These are phyloP conservation scores for Penicillium sp. DNA, from an alignment of 2,329 filamentous ascomycete genomes.

Conservation along the genomic window DNA sequence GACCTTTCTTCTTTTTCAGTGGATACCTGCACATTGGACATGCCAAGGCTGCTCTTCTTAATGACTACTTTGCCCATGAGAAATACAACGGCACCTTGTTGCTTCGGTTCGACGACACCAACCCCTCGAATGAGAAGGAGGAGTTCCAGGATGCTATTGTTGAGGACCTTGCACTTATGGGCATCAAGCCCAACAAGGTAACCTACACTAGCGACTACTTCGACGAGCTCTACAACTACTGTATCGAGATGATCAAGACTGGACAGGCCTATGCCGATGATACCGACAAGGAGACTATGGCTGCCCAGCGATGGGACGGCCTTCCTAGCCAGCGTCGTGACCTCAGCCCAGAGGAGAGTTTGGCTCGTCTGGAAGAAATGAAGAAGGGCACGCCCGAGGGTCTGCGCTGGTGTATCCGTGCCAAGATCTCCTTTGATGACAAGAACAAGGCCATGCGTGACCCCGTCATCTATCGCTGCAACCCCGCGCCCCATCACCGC, in stretches of 20 bases:
- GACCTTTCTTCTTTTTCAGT: background rate
- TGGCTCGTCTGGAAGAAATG: slow-evolving; percentile 89
- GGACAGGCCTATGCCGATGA: slow-evolving; percentile 93
- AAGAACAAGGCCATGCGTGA: slow-evolving; percentile 95
- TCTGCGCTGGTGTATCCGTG: slow-evolving; percentile 81
- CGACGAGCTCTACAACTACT: slow-evolving; percentile 80
- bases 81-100: slow-evolving; percentile 87
- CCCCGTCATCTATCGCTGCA: slow-evolving; percentile 96
- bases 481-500: slow-evolving; percentile 59
- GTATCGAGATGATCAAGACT: slow-evolving; percentile 74
- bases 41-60: slow-evolving; percentile 86
- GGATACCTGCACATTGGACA: slow-evolving; percentile 95
- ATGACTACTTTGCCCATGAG: slow-evolving; percentile 94
- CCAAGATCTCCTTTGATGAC: slow-evolving; percentile 86
- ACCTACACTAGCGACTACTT: slow-evolving; percentile 97
- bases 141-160: slow-evolving; percentile 93
- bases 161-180: slow-evolving; percentile 85
- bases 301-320: slow-evolving; percentile 75
- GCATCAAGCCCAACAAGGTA: slow-evolving; percentile 78
- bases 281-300: slow-evolving; percentile 84
- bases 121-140: slow-evolving; percentile 93
- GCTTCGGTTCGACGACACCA: slow-evolving; percentile 94
- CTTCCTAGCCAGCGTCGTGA: slow-evolving; percentile 77
- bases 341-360: slow-evolving; percentile 71
- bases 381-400: slow-evolving; percentile 77